Percentiles rank a stretch among this genome's conserved stretches.
Conservation (phyloP, 2,329 filamentous ascomycete species). For the Dothideomycetes sp. region DNA sequence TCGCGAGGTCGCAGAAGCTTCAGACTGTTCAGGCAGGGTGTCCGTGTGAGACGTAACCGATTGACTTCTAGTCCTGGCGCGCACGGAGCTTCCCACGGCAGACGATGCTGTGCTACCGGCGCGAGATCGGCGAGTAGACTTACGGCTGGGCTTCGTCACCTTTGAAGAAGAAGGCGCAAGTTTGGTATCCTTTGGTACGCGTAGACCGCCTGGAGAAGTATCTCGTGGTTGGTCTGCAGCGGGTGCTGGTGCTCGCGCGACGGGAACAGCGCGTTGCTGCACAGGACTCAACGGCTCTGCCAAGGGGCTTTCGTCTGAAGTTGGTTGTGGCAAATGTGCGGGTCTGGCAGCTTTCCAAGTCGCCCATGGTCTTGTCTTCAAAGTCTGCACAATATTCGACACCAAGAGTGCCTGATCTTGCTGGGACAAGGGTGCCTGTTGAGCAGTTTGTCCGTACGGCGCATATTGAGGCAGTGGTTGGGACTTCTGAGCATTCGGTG, state of each 20-base stretch:
- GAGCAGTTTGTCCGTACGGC: conserved; percentile 11
- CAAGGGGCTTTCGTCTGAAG: conserved; percentile 14
- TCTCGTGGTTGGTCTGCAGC: too few species aligned
- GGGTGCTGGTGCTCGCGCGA: too few species aligned
- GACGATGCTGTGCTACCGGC: conserved; percentile 35
- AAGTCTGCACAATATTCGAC: not conserved
- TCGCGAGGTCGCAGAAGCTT: conserved; percentile 25
- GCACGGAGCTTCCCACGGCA: conserved; percentile 30
- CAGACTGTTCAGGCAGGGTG: conserved; percentile 25
- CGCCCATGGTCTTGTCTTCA: not conserved
- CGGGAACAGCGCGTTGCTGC: conserved; percentile 1
- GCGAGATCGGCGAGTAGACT: conserved; percentile 14
- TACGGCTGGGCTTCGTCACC: conserved; percentile 2
- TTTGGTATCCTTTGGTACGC: not conserved
- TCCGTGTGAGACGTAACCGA: conserved; percentile 37
- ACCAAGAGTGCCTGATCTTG: not conserved
- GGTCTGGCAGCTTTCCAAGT: conserved; percentile 19
- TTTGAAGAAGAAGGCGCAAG: conserved; percentile 1
- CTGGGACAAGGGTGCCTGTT: conserved; percentile 15
- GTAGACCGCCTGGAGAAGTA: not conserved
- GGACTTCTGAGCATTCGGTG: conserved; percentile 1
- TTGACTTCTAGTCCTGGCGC: conserved; percentile 36
- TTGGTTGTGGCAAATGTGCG: conserved; percentile 14
- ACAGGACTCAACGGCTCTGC: conserved; percentile 23
- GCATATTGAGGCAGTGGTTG: conserved; percentile 6